Base-by-base conservation (phyloP, 2,329 filamentous ascomycete genomes). In the Metarhizium brunneum region DNA sequence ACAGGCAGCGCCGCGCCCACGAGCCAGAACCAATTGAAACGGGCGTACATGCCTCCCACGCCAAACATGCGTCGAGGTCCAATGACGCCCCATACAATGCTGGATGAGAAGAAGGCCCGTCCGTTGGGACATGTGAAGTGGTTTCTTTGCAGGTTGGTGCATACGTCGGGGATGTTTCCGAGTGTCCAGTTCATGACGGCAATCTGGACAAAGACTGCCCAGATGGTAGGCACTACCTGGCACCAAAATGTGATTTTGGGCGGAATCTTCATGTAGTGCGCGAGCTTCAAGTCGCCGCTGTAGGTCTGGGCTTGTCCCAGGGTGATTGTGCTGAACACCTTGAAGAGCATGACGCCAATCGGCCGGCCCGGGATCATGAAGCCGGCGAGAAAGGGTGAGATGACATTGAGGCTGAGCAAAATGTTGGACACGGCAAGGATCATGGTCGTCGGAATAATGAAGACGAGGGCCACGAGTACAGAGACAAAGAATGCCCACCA, bases 71-170 rank as follows among this genome's bases (percentile, higher is more conserved):
- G 25, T 25, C 25, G 25, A 25, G 25, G 25, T 0, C 81, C 81
- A 50, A 84, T 81, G 30, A 81, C 81, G 25, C 25, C 81, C 80
- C 79, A 81, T 53, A 81, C 76, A 13, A 81, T 71, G 3, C 78
- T 82, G 6, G 74, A 75, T 2, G 75, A 80, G 69, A 82, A 84
- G 66, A 69, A 69, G 0, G 66, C 60, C 2, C 63, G 25, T 25
- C 25, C 25, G 25, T 25, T 25, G 25, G 25, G 25, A 3, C 25
- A 25, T 25, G 25, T 25, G 25, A 25, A 25, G 25, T 25, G 25
- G 25, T 25, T 25, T 25, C 1, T 25, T 25, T 25, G 25, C 25
- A 25, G 25, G 25, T 25, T 25, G 25, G 25, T 25, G 25, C 25
- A 25, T 25, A 25, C 25, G 25, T 25, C 25, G 3, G 25, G 25